Evolutionary conservation across 2,329 filamentous ascomycete species (phyloP).

Genomic region (Hymenoscyphus infarciens): DNA sequence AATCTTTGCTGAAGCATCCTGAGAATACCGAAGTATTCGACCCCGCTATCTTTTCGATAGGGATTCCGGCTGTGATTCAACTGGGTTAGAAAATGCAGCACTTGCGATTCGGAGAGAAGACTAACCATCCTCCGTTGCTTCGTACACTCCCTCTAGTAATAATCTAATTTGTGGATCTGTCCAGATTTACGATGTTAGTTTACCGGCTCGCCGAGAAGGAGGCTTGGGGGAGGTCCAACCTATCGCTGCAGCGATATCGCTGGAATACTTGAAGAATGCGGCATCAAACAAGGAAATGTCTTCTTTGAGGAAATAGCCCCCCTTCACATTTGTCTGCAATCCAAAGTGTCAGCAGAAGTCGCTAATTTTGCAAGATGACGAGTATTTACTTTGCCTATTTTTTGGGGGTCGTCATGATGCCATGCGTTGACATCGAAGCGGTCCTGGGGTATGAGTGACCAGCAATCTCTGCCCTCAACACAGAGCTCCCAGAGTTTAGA

Average conservation of each 20-base stretch:
- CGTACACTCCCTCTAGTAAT: conserved; percentile 8
- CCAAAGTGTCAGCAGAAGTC: background rate
- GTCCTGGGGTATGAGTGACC: background rate
- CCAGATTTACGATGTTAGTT: background rate
- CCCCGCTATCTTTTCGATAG: conserved; percentile 14
- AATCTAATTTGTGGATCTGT: conserved; percentile 9
- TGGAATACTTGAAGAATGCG: conserved; percentile 12
- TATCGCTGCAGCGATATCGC: conserved; percentile 29
- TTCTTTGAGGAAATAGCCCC: conserved; percentile 18
- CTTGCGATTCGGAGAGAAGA: background rate
- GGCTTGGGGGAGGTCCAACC: background rate
- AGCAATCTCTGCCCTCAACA: background rate
- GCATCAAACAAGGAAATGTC: conserved; percentile 21
- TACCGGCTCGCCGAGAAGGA: too few relatives aligned
- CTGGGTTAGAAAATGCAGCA: background rate
- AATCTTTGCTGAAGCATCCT: conserved; percentile 33
- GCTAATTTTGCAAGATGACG: background rate
- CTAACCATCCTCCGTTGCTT: conserved; percentile 2
- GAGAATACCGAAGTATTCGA: conserved; percentile 41
- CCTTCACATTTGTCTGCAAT: conserved; percentile 5
- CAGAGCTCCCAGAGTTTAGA: background rate
- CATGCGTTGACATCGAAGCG: background rate
- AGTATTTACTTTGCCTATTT: background rate
- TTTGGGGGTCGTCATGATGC: background rate
- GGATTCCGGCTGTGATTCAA: conserved; percentile 10